Percentiles rank a stretch among this genome's conserved stretches.
These are phyloP conservation scores for Butyriboletus appendiculatus DNA, from an alignment of 1,284 basidiomycete genomes.

Conservation along the genomic window DNA sequence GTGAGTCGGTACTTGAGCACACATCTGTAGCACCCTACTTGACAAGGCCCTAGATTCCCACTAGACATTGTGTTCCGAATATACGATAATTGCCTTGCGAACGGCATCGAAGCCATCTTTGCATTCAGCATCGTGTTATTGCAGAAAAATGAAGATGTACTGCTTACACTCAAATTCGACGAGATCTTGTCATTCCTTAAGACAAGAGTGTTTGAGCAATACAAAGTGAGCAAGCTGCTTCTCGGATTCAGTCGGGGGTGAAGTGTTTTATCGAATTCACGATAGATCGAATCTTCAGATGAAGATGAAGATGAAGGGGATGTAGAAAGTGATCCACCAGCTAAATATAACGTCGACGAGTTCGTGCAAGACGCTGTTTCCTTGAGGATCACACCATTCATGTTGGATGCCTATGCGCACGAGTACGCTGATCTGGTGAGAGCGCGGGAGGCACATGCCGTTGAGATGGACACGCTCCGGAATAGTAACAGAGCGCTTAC, in stretches of 20 bases:
- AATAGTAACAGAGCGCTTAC: slow-evolving; percentile 78
- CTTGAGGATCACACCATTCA: slow-evolving; percentile 86
- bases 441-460: slow-evolving; percentile 74
- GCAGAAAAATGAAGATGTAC: slow-evolving; percentile 82
- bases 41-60: slow-evolving; percentile 73
- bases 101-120: slow-evolving; percentile 96
- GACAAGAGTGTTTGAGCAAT: slow-evolving; percentile 78
- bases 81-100: slow-evolving; percentile 93
- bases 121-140: slow-evolving; percentile 90
- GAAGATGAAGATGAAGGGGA: slow-evolving; percentile 22
- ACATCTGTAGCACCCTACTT: not conserved
- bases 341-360: slow-evolving; percentile 67
- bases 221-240: slow-evolving; percentile 49
- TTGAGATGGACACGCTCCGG: slow-evolving; percentile 80
- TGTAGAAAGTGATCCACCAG: slow-evolving; percentile 32
- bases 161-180: slow-evolving; percentile 86
- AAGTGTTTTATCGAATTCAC: not conserved
- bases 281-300: slow-evolving; percentile 29
- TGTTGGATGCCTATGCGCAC: slow-evolving; percentile 85
- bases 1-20: slow-evolving; percentile 42
- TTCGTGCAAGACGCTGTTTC: slow-evolving; percentile 87
- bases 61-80: slow-evolving; percentile 94
- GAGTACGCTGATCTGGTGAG: slow-evolving; percentile 80
- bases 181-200: slow-evolving; percentile 84
- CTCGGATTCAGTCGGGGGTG: not conserved